Conservation (phyloP, 345 rosid genomes). For the thale cress (Arabidopsis thaliana) region DNA sequence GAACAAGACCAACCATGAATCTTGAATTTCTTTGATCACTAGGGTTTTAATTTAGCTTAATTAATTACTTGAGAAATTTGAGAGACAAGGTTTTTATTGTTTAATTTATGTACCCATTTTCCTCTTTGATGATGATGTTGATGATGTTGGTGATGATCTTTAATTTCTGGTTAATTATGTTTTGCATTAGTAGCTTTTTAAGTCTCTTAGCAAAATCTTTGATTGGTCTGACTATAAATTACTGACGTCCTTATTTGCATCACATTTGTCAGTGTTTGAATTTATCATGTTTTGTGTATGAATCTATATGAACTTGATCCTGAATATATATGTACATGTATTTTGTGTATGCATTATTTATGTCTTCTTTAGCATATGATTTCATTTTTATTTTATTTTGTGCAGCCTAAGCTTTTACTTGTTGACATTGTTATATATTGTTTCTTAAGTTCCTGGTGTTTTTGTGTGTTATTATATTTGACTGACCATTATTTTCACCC, state of each 20-base stretch:
- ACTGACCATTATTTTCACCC: not conserved
- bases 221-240: not conserved
- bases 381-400: not conserved
- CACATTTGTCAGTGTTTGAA: conserved; percentile 34
- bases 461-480: not conserved
- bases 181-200: conserved; percentile 14
- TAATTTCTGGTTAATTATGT: conserved; percentile 19
- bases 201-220: not conserved
- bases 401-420: not conserved
- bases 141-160: conserved; percentile 16
- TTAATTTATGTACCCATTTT: conserved; percentile 41
- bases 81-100: conserved; percentile 31
- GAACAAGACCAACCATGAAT: conserved; percentile 58
- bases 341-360: conserved; percentile 25
- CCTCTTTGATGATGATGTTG: conserved; percentile 29
- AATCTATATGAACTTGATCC: conserved; percentile 6
- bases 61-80: conserved; percentile 23
- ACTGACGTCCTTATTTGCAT: conserved; percentile 14
- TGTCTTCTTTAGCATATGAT: conserved; percentile 17
- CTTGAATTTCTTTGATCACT: conserved; percentile 28
- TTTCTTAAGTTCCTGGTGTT: conserved; percentile 10
- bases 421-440: conserved; percentile 13
- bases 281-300: conserved; percentile 14
- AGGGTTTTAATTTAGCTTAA: conserved; percentile 41
- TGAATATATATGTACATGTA: conserved; percentile 31